Percentiles rank a stretch among this genome's conserved stretches.
These are phyloP conservation scores for Rhododendron simsii DNA, from an alignment of 148 eudicot species.

Conservation along the genomic window DNA sequence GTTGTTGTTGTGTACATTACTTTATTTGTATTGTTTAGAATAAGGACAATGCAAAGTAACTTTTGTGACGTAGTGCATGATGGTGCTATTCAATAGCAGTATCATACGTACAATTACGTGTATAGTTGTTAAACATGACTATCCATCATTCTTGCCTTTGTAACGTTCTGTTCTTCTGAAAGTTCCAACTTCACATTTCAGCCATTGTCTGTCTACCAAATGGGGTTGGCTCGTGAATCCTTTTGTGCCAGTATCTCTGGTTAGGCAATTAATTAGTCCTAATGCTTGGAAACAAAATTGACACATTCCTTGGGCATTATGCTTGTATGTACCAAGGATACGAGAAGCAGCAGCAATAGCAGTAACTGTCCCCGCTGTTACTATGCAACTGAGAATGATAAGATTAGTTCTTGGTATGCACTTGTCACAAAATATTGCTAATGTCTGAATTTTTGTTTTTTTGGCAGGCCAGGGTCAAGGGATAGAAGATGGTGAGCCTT, in stretches of 20 bases:
- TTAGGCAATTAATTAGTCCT: neutral
- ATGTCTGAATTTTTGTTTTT: slow-evolving; percentile 12
- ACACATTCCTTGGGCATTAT: neutral
- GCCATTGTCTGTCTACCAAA: neutral
- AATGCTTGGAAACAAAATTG: neutral
- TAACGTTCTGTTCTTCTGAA: neutral
- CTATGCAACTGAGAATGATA: neutral
- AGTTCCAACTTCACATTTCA: neutral
- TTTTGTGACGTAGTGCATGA: neutral
- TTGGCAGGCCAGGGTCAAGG: slow-evolving; percentile 39
- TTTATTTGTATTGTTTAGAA: neutral
- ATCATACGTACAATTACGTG: neutral
- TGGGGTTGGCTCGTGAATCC: neutral
- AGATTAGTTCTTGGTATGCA: neutral
- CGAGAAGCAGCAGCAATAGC: neutral
- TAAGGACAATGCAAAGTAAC: neutral
- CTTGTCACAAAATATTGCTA: neutral
- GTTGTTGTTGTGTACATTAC: neutral
- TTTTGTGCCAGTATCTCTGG: neutral
- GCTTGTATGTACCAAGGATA: neutral
- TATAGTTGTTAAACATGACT: neutral
- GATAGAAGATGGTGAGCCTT: slow-evolving; percentile 40
- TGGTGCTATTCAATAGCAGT: neutral
- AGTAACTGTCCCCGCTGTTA: neutral
- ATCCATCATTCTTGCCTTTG: neutral